Evolutionary conservation across 805 yeast species (phyloP).

Genomic region (Sungouiella blattae): DNA sequence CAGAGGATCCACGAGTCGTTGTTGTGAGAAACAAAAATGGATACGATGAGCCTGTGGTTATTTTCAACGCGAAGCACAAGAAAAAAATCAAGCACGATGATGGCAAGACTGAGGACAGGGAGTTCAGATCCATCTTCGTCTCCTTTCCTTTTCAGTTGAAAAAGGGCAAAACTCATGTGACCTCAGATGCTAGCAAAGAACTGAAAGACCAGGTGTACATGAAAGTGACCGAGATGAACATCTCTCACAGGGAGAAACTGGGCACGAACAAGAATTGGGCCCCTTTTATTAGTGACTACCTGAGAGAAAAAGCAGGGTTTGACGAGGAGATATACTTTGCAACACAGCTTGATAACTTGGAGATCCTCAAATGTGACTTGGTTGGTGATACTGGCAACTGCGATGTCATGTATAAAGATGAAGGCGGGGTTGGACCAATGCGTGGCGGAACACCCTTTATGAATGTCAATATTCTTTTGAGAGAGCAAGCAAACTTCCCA

Average conservation of each 20-base stretch:
- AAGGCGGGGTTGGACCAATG: constrained; percentile 17
- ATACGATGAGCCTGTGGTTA: constrained; percentile 43
- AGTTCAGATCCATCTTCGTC: neutral
- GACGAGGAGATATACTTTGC: constrained; percentile 30
- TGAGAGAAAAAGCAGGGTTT: constrained; percentile 16
- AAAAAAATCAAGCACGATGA: neutral
- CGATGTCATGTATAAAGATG: constrained; percentile 7
- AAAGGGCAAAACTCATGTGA: constrained; percentile 4
- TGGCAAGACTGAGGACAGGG: neutral
- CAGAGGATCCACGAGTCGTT: constrained; percentile 50
- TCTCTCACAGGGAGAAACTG: neutral
- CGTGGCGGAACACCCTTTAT: constrained; percentile 22
- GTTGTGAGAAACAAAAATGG: constrained; percentile 30
- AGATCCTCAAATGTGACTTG: constrained; percentile 28
- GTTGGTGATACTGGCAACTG: constrained; percentile 20
- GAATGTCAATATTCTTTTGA: constrained; percentile 5
- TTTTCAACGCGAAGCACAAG: constrained; percentile 33
- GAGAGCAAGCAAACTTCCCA: neutral
- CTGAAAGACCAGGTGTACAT: neutral
- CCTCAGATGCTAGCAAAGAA: constrained; percentile 1
- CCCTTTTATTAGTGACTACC: constrained; percentile 29
- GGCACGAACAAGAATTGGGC: constrained; percentile 36
- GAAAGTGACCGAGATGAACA: constrained; percentile 9
- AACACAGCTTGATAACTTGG: constrained; percentile 31
- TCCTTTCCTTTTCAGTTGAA: constrained; percentile 12